Conservation (phyloP, 148 eudicot species). For the Diospyros kaki region DNA sequence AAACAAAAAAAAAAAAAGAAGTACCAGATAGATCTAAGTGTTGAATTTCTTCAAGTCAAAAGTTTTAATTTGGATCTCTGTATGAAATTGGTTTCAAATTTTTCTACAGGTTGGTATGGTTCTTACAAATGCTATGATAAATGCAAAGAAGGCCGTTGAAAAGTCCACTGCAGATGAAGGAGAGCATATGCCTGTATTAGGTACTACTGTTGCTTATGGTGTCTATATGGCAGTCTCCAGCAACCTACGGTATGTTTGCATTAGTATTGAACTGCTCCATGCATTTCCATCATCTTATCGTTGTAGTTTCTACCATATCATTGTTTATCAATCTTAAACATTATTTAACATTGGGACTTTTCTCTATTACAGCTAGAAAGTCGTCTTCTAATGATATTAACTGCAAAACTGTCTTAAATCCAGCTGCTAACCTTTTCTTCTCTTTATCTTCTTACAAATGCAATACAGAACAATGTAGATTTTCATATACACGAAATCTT, state of each 20-base stretch:
- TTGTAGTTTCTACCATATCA: background rate
- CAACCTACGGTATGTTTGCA: slow-evolving; percentile 64
- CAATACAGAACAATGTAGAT: too few relatives aligned
- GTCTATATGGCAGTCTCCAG: slow-evolving; percentile 86
- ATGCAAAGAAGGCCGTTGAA: slow-evolving; percentile 65
- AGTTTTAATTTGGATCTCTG: background rate
- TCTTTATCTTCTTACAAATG: too few relatives aligned
- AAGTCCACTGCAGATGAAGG: slow-evolving; percentile 47
- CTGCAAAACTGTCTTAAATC: too few relatives aligned
- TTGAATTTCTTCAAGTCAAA: background rate
- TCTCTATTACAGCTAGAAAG: too few relatives aligned
- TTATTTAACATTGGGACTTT: too few relatives aligned
- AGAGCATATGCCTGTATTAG: slow-evolving; percentile 65
- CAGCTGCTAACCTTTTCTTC: too few relatives aligned
- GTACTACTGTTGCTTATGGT: slow-evolving; percentile 79
- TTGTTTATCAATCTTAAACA: background rate
- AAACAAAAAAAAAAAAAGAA: too few relatives aligned
- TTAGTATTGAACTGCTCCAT: background rate
- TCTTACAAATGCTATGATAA: slow-evolving; percentile 62
- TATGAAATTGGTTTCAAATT: background rate
- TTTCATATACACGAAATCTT: too few relatives aligned
- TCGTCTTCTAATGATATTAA: too few relatives aligned
- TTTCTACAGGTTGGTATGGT: slow-evolving; percentile 63
- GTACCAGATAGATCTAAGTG: too few relatives aligned
- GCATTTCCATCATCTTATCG: background rate